Evolutionary conservation across 495 filamentous ascomycete species (phyloP), one percentile per base, ranked within the genome.

Genomic region (Penicillium subrubescens): DNA sequence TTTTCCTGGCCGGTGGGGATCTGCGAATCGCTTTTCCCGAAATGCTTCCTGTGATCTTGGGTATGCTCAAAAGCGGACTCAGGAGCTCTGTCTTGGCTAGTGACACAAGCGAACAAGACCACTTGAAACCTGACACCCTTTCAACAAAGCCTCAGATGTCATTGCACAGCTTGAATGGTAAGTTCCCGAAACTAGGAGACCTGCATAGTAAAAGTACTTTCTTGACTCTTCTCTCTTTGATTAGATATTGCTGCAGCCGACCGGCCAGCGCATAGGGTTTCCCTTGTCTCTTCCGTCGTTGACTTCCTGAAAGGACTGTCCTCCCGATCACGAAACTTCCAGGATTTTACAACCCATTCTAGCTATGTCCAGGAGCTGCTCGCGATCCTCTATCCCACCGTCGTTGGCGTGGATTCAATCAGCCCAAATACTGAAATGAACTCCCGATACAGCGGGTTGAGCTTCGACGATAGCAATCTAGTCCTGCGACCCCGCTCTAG

Each of bases 21-120:
- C 79, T 83, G 35, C 85, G 85, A 46, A 84, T 97, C 4, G 82
- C 86, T 5, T 90, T 92, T 71, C 89, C 93, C 1, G 91, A 94
- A 69, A 86, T 93, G 29, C 77, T 97, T 21, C 87, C 88, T 0
- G 87, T 96, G 7, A 90, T 99, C 33, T 85, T 85, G n/a, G 84
- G 87, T 5, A 96, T 99, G 93, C 77, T 98, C n/a, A 90, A 92
- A 66, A 86, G 87, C 61, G 94, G 92, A 3, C 70, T 96, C 27
- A 88, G 88, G 55, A 83, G 87, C 58, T 81, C 63, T 17, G 67
- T 70, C 7, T 59, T 71, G 33, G 44, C 68, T 5, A 54, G 55
- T 21, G 63, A 66, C 1, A 19, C 17, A 7, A 41, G 10, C 25
- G 50, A 33, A 1, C 60, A 23, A 21, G 11, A 33, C 10, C 3